Percentiles rank a stretch among this genome's conserved stretches.
phyloP scores from a whole-genome alignment of 441 rosid genomes.

The Omphalea diandra region DNA sequence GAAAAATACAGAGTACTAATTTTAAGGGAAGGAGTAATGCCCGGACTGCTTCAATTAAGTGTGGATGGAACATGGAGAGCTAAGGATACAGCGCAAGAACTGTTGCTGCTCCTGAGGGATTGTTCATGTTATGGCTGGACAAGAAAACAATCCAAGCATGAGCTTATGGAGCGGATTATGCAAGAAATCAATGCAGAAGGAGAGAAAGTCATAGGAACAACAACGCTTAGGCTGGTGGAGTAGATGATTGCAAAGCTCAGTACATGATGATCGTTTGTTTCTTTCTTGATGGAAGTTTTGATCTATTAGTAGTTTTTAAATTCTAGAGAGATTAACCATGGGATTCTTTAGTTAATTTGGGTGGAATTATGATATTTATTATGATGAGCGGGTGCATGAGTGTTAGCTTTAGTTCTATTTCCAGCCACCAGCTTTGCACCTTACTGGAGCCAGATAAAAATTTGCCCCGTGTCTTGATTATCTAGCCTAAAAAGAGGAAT shows the following conservation, averaged over 20 bases:
- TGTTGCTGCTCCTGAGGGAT: slow-evolving; percentile 57
- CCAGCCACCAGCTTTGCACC: no score
- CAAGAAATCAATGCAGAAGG: slow-evolving; percentile 64
- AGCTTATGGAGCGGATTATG: slow-evolving; percentile 63
- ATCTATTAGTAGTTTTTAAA: background rate
- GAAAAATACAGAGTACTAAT: slow-evolving; percentile 64
- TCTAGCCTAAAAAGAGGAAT: no score
- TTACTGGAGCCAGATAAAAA: no score
- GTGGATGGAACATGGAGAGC: slow-evolving; percentile 69
- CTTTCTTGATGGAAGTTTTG: slow-evolving; percentile 1
- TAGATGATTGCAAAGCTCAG: slow-evolving; percentile 73
- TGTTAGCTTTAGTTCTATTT: no score
- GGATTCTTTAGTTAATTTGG: background rate
- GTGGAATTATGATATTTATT: no score
- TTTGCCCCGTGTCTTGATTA: no score
- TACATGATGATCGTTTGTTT: slow-evolving; percentile 26
- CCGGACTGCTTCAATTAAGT: slow-evolving; percentile 74
- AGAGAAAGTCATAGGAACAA: slow-evolving; percentile 42
- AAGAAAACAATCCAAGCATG: slow-evolving; percentile 40
- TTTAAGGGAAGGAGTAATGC: slow-evolving; percentile 71
- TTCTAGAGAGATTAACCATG: slow-evolving; percentile 2
- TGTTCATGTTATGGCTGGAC: slow-evolving; percentile 34
- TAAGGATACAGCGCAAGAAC: slow-evolving; percentile 53
- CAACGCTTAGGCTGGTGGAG: slow-evolving; percentile 59
- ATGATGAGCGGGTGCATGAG: no score